Percentiles rank a stretch among this genome's conserved stretches.
These are phyloP conservation scores for Fusarium oligoseptatum DNA, from an alignment of 2,329 filamentous ascomycete genomes.

Conservation along the genomic window DNA sequence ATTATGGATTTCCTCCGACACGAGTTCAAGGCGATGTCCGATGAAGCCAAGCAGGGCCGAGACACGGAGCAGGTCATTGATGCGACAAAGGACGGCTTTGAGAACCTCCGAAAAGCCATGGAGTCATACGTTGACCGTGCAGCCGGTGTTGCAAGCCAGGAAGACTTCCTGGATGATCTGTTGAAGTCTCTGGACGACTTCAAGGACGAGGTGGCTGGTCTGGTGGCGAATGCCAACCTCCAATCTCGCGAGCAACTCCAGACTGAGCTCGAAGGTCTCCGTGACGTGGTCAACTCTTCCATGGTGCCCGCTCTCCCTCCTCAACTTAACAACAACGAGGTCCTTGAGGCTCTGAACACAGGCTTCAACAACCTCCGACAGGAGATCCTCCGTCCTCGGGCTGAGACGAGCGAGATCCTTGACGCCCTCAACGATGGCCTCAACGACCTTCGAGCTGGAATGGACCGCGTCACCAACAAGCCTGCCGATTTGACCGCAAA, in stretches of 20 bases:
- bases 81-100: slow-evolving; percentile 88
- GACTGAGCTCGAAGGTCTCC: slow-evolving; percentile 84
- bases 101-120: slow-evolving; percentile 83
- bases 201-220: slow-evolving; percentile 74
- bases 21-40: slow-evolving; percentile 71
- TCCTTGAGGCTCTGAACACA: slow-evolving; percentile 77
- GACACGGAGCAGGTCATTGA: slow-evolving; percentile 92
- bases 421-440: slow-evolving; percentile 92
- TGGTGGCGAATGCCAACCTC: slow-evolving; percentile 65
- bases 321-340: slow-evolving; percentile 68
- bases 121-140: slow-evolving; percentile 84
- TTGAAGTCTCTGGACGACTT: slow-evolving; percentile 75
- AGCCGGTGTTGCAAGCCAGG: slow-evolving; percentile 76
- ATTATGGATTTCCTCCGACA: slow-evolving; percentile 71
- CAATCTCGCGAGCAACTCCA: slow-evolving; percentile 75
- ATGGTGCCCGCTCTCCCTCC: slow-evolving; percentile 68
- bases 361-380: slow-evolving; percentile 81
- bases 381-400: slow-evolving; percentile 76
- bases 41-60: slow-evolving; percentile 79
- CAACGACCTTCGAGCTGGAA: slow-evolving; percentile 79
- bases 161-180: slow-evolving; percentile 81
- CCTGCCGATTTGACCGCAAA: slow-evolving; percentile 85
- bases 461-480: slow-evolving; percentile 83
- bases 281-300: slow-evolving; percentile 80
- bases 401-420: slow-evolving; percentile 87